These are phyloP conservation scores for Calonectria pseudoturangicola DNA, from an alignment of 2,329 filamentous ascomycete genomes.

Conservation along the genomic window DNA sequence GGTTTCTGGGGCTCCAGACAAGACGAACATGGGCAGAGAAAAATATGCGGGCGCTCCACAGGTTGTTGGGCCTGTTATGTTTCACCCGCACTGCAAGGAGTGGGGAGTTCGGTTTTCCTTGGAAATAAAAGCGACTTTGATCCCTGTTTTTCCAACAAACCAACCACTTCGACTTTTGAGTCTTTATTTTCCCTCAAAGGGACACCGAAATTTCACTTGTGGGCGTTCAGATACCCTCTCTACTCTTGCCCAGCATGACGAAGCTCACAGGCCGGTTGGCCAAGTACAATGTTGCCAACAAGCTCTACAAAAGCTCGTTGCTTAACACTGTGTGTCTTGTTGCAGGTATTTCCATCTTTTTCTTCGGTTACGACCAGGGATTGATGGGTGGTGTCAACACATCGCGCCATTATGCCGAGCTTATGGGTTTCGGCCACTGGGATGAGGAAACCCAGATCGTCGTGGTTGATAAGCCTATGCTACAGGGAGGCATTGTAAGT, in stretches of 20 bases:
- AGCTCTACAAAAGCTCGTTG: constrained; percentile 16
- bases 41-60: constrained; percentile 13
- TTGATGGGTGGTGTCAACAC: constrained; percentile 18
- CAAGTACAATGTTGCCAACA: constrained; percentile 14
- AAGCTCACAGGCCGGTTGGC: constrained; percentile 8
- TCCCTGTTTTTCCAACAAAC: constrained; percentile 4
- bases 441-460: constrained; percentile 10
- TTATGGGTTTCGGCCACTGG: constrained; percentile 20
- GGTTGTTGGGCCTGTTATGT: constrained; percentile 2
- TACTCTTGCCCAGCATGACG: neutral
- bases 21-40: neutral
- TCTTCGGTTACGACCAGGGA: constrained; percentile 14
- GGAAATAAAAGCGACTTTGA: constrained; percentile 18
- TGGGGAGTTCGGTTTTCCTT: neutral
- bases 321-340: constrained; percentile 5
- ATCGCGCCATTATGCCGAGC: constrained; percentile 19
- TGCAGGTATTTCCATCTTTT: constrained; percentile 13
- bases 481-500: constrained; percentile 68
- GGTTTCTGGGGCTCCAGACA: constrained; percentile 8
- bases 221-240: neutral
- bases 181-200: neutral
- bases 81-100: neutral
- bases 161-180: neutral
- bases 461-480: constrained; percentile 55
- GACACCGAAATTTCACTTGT: neutral